These are phyloP conservation scores for Coriolopsis trogii DNA, from an alignment of 1,284 basidiomycete species.

Conservation along the genomic window DNA sequence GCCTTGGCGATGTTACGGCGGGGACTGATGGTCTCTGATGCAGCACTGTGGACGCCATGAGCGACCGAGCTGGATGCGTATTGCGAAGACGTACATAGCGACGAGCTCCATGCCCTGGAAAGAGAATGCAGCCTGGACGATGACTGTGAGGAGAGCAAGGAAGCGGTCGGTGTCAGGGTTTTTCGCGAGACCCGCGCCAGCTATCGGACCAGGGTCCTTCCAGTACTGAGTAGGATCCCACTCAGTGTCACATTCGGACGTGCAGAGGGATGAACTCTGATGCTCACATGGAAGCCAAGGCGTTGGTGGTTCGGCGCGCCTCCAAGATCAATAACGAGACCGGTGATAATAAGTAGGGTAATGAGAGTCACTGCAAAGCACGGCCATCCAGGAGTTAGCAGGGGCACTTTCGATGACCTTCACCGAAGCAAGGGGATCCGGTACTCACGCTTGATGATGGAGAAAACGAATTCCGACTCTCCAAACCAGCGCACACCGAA, in stretches of 20 bases:
- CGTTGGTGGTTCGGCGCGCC: slow-evolving; percentile 63
- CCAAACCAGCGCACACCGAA: slow-evolving; percentile 65
- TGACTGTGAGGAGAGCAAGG: slow-evolving; percentile 66
- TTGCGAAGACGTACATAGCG: slow-evolving; percentile 56
- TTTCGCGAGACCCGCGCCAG: slow-evolving; percentile 47
- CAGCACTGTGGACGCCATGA: slow-evolving; percentile 48
- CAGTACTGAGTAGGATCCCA: slow-evolving; percentile 52
- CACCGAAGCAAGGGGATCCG: not conserved
- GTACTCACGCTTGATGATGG: slow-evolving; percentile 60
- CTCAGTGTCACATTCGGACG: not conserved
- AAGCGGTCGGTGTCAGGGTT: slow-evolving; percentile 55
- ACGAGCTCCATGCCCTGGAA: slow-evolving; percentile 87
- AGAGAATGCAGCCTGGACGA: slow-evolving; percentile 84
- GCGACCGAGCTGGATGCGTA: not conserved
- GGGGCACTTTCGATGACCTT: not conserved
- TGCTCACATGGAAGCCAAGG: slow-evolving; percentile 62
- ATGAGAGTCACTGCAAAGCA: slow-evolving; percentile 54
- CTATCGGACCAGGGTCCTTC: slow-evolving; percentile 68
- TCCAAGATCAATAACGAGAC: slow-evolving; percentile 72
- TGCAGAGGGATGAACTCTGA: not conserved
- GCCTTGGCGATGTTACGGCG: slow-evolving; percentile 81
- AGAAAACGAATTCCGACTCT: slow-evolving; percentile 64
- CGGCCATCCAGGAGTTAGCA: not conserved
- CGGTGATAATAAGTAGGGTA: slow-evolving; percentile 62
- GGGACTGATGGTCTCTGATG: slow-evolving; percentile 76